Evolutionary conservation across 768 basidiomycete species (phyloP), one percentile per base, ranked within the genome.

Genomic region (Tricholoma bakamatsutake): DNA sequence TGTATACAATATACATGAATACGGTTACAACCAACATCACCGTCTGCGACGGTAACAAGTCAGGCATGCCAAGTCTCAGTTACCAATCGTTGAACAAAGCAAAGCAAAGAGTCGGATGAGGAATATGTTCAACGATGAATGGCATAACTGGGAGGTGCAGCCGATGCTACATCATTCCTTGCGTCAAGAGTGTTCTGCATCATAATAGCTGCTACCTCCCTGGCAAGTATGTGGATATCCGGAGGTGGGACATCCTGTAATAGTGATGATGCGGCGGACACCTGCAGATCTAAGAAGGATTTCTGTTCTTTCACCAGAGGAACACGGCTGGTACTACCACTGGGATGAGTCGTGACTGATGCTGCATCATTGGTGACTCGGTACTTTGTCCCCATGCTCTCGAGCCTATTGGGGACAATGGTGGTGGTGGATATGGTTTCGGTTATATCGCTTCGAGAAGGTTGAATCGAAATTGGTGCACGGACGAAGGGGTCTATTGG

Each of bases 141-240:
- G 28, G 17, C 46, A 61, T 65, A 62, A 15, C 54, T 35, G 15
- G 64, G 64, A n/a, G 64, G 61, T 12, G 56, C 59, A 33, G 59
- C 43, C 24, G 52, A 52, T 51, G 49, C 52, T 18, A 17, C 15
- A 28, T 12, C 33, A 30, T 6, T 28, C 8, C 15, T 35, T 33
- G 18, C 35, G 18, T 53, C 40, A 31, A 58, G 63, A 0, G 61
- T 59, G 6, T 53, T 59, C 39, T 65, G 64, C 60, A 66, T 57
- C 11, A 71, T 58, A 35, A 68, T 61, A 11, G 47, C 59, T 17
- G 66, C 67, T 8, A 71, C 68, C 58, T 69, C 65, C 53, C 64
- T 63, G 33, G 69, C 69, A 10, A 71, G 62, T n/a, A 62, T 51
- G 21, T 63, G 60, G 11, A 71, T 64, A 54, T 69, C 58, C 15